Base-by-base conservation (phyloP, 2,329 filamentous ascomycete genomes). In the Xylaria polymorpha region DNA sequence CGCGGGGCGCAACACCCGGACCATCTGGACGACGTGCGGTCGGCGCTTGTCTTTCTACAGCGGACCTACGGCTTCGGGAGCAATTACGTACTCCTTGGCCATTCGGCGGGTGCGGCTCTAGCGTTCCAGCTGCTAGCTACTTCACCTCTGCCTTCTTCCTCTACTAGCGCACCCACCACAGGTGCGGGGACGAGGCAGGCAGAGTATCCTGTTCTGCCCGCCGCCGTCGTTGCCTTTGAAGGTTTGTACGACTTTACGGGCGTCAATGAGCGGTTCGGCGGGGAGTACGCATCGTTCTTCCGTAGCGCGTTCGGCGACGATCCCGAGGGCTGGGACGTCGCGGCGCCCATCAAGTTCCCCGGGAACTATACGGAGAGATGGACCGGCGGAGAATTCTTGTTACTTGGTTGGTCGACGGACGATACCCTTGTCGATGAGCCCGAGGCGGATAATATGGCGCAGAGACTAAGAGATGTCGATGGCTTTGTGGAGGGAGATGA, bases 211-310 rank as follows among this genome's bases (percentile, higher is more conserved):
- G 79, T 77, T 6, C 76, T 82, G 20, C 88, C 88, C 0, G 75
- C 80, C 2, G 86, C 85, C 4, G 79, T 92, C n/a, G 76, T 92
- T 4, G 86, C 89, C 41, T 79, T 92, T 22, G 86, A 87, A 64
- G 91, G 91, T 0, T 87, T 94, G 25, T 93, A 92, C 78, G 87
- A 91, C 74, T 78, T 94, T 10, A 82, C 83, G 8, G 84, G 83
- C 0, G 79, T 93, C 22, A 80, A 84, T 32, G 78, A 81, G 56
- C 81, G 84, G 8, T 81, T 85, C 43, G 77, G 75, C 20, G 81
- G 80, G 6, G 77, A 74, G 35, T 94, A 93, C 76, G 76, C 80
- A 6, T 82, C 83, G 3, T 89, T 94, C 69, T 81, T 91, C 22
- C 74, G 79, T 3, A 84, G 81, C 6, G 90, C 91, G 1, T 93